A percentile compares a stretch with the other conserved stretches of the same genome.
phyloP scores from a whole-genome alignment of 2,329 filamentous ascomycete species.

The Pestalotiopsis sp. region DNA sequence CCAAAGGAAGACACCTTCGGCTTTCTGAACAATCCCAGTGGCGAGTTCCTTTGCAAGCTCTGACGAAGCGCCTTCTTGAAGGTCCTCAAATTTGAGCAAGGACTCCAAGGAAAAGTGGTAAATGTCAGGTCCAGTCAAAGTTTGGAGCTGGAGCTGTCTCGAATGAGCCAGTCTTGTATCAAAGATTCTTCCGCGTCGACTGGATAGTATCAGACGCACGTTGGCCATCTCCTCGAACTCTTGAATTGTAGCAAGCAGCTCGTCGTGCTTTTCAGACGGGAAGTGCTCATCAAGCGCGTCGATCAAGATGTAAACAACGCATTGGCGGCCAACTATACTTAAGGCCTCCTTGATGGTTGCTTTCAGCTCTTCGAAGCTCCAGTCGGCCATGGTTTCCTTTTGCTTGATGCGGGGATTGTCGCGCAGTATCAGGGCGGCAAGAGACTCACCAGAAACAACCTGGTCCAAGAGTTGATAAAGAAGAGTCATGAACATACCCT shows the following conservation, averaged over 20 bases:
- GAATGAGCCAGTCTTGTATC: neutral
- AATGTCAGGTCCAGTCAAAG: neutral
- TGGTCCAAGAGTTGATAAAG: neutral
- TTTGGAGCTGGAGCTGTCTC: neutral
- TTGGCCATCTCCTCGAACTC: neutral
- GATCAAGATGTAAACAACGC: too few species aligned
- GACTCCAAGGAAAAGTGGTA: neutral
- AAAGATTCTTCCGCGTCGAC: neutral
- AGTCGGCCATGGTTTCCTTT: too few species aligned
- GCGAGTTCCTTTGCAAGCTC: neutral
- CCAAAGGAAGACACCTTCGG: neutral
- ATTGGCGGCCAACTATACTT: too few species aligned
- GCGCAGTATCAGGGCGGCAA: too few species aligned
- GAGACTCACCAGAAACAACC: neutral
- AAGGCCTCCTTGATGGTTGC: too few species aligned
- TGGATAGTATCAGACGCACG: neutral
- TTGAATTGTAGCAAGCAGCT: neutral
- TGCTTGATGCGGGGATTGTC: too few species aligned
- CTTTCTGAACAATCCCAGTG: rapidly evolving
- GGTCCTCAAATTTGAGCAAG: neutral
- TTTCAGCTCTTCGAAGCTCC: too few species aligned
- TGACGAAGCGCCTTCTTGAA: neutral
- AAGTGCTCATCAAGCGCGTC: too few species aligned
- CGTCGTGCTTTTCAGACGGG: too few species aligned
- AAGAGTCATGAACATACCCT: neutral